These are phyloP conservation scores for Solanum lycopersicoides DNA, from an alignment of 257 asterid species.

Conservation along the genomic window DNA sequence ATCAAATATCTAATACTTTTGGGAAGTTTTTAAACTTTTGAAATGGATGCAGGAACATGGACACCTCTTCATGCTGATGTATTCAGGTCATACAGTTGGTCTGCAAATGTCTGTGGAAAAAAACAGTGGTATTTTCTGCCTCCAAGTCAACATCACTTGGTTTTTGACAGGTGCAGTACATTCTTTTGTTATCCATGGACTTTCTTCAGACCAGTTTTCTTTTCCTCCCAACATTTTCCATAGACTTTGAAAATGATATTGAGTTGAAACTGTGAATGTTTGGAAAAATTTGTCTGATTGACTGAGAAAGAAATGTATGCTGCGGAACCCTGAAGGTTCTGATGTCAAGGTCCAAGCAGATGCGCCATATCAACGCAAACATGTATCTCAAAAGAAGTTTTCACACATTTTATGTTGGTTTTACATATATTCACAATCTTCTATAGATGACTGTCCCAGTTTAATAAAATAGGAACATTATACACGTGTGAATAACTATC, in stretches of 20 bases:
- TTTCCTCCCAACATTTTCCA: not conserved
- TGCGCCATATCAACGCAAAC: not conserved
- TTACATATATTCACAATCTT: not conserved
- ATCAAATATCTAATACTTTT: not conserved
- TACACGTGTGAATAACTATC: not conserved
- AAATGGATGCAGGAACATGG: slow-evolving; percentile 65
- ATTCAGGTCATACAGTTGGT: slow-evolving; percentile 97
- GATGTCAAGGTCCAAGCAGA: not conserved
- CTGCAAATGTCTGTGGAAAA: slow-evolving; percentile 91
- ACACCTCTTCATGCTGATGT: slow-evolving; percentile 99
- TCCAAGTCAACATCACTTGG: slow-evolving; percentile 71
- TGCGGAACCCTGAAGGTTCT: not conserved
- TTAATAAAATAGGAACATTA: not conserved
- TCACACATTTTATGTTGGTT: not conserved
- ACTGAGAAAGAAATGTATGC: not conserved
- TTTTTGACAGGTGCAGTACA: slow-evolving; percentile 54
- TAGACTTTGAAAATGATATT: not conserved
- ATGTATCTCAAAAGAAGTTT: not conserved
- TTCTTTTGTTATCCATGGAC: not conserved
- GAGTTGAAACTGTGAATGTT: not conserved
- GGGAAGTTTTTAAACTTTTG: not conserved
- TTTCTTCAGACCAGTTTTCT: not conserved
- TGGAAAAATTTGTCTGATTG: not conserved
- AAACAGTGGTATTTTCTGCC: slow-evolving; percentile 83
- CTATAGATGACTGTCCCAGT: not conserved